A percentile compares a stretch with the other conserved stretches of the same genome.
phyloP scores from a whole-genome alignment of 352 stramenopile species.

The Globisporangium parvum region DNA sequence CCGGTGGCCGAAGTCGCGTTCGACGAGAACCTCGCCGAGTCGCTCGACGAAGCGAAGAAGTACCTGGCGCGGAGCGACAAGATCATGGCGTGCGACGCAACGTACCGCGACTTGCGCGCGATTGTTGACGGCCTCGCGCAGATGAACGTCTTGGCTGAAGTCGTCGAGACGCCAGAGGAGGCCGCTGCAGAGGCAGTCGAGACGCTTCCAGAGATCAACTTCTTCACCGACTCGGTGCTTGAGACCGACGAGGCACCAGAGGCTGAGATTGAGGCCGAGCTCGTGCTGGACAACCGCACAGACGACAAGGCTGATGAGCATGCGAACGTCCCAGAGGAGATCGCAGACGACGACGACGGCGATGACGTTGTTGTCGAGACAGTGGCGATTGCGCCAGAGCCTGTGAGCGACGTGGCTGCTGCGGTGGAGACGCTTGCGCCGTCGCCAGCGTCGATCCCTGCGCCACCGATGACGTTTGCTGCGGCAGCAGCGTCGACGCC shows the following conservation, averaged over 20 bases:
- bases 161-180: conserved; percentile 4
- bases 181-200: conserved; percentile 31
- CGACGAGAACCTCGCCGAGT: conserved; percentile 73
- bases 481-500: conserved; percentile 22
- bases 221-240: conserved; percentile 77
- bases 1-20: conserved; percentile 72
- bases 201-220: conserved; percentile 71
- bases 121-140: conserved; percentile 50
- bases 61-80: conserved; percentile 66
- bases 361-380: conserved; percentile 10
- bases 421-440: conserved; percentile 9
- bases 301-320: conserved; percentile 20
- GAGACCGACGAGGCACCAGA: conserved; percentile 27
- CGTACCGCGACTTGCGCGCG: conserved; percentile 52
- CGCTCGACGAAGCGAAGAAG: conserved; percentile 67
- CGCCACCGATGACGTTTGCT: conserved; percentile 48
- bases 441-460: conserved; percentile 19
- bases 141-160: conserved; percentile 15
- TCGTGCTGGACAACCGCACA: conserved; percentile 10
- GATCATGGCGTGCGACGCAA: conserved; percentile 65
- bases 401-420: conserved; percentile 5
- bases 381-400: conserved; percentile 3
- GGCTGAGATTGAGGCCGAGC: conserved; percentile 2
- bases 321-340: conserved; percentile 12
- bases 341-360: neutral